Conservation (phyloP, 1,284 basidiomycete species). For the Cryptococcus sp. region DNA sequence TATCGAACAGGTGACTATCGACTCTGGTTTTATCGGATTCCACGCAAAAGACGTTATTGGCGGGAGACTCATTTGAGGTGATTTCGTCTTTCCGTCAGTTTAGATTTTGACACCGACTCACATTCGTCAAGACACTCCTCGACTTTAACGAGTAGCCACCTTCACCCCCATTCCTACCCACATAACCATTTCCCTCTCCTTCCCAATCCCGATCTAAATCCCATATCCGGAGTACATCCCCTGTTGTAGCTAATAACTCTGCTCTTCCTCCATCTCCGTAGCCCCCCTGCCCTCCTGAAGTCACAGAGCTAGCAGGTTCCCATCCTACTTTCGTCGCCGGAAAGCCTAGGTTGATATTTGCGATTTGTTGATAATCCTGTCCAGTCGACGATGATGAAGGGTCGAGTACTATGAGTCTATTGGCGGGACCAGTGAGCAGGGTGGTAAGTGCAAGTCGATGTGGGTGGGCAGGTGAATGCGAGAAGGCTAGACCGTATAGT, state of each 20-base stretch:
- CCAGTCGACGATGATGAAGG: slow-evolving; percentile 5
- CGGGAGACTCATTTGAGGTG: slow-evolving; percentile 73
- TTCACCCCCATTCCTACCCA: slow-evolving; percentile 57
- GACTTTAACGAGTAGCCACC: slow-evolving; percentile 50
- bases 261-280: slow-evolving; percentile 25
- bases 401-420: slow-evolving; percentile 43
- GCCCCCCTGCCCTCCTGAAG: not conserved
- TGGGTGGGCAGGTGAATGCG: slow-evolving; percentile 35
- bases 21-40: slow-evolving; percentile 81
- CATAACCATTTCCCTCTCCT: slow-evolving; percentile 53
- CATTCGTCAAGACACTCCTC: slow-evolving; percentile 64
- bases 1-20: slow-evolving; percentile 91
- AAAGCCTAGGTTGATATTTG: slow-evolving; percentile 29
- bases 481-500: slow-evolving; percentile 46
- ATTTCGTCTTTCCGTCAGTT: slow-evolving; percentile 59
- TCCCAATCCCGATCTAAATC: slow-evolving; percentile 59
- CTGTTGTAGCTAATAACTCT: slow-evolving; percentile 83
- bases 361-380: slow-evolving; percentile 31
- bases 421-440: slow-evolving; percentile 33
- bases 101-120: slow-evolving; percentile 38
- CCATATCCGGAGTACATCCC: slow-evolving; percentile 83
- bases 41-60: slow-evolving; percentile 93
- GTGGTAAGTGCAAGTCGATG: slow-evolving; percentile 40
- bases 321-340: slow-evolving; percentile 48
- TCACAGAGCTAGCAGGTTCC: slow-evolving; percentile 38